A percentile compares a stretch with the other conserved stretches of the same genome.
These are phyloP conservation scores for Cutaneotrichosporon mucoides DNA, from an alignment of 1,284 basidiomycete species.

Conservation along the genomic window DNA sequence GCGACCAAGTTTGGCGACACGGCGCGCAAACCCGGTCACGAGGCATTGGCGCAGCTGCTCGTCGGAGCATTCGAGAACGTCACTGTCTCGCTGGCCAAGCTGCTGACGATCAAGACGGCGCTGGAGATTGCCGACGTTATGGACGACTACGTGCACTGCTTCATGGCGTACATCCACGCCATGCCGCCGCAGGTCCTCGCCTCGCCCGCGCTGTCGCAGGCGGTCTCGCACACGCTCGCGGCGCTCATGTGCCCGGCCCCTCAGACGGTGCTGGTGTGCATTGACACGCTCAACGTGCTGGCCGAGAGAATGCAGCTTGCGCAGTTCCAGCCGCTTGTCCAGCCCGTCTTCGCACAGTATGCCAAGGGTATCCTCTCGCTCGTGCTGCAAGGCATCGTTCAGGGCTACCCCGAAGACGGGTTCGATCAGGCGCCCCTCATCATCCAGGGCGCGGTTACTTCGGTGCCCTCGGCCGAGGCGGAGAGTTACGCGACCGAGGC, in stretches of 20 bases:
- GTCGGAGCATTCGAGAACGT: conserved; percentile 66
- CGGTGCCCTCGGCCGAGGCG: conserved; percentile 64
- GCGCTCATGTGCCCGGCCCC: conserved; percentile 73
- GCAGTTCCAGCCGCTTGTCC: conserved; percentile 56
- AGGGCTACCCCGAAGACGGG: conserved; percentile 83
- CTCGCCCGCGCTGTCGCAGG: conserved; percentile 67
- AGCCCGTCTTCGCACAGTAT: conserved; percentile 64
- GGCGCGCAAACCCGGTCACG: conserved; percentile 51
- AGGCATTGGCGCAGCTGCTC: conserved; percentile 51
- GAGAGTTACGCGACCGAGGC: conserved; percentile 68
- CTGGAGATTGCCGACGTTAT: conserved; percentile 82
- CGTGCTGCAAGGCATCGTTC: conserved; percentile 72
- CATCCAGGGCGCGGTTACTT: conserved; percentile 63
- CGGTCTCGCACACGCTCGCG: conserved; percentile 69
- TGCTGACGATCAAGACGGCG: conserved; percentile 65
- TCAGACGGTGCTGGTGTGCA: conserved; percentile 71
- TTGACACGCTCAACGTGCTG: conserved; percentile 77
- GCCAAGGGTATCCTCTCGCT: conserved; percentile 67
- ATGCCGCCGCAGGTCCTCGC: conserved; percentile 73
- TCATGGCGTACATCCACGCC: conserved; percentile 62
- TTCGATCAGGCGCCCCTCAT: conserved; percentile 70
- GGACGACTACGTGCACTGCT: conserved; percentile 88
- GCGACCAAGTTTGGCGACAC: conserved; percentile 66
- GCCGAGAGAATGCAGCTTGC: conserved; percentile 55
- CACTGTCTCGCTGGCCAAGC: conserved; percentile 63